Evolutionary conservation across 1,284 basidiomycete genomes (phyloP), one percentile per base, ranked within the genome.

Genomic region (Microbotryomycetes sp.): DNA sequence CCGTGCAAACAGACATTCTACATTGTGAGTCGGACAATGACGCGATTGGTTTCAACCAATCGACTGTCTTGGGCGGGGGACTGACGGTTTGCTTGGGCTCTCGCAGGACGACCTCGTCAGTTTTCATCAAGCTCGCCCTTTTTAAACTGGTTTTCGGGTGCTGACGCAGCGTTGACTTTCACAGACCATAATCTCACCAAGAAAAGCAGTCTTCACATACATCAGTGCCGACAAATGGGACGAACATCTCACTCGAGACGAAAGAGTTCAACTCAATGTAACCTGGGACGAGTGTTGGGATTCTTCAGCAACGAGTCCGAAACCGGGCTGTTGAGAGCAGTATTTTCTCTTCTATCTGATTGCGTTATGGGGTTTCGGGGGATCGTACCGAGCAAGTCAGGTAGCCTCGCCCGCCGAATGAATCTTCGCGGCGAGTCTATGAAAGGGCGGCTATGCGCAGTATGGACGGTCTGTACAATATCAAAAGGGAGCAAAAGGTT

Each of bases 1-100:
- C 59, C 59, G 3, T 60, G 54, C 15, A 68, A 68, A 49, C 66
- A 68, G 55, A 68, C 66, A 1, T 68, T 68, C 49, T 68, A 66
- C 50, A 62, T 68, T 50, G 65, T 61, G 29, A 41, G 47, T 31
- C 29, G 3, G 29, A n/a, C 2, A 29, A 6, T 13, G 51, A 9
- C 41, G 53, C 41, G 3, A 4, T 35, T 41, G 30, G 30, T 24
- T 21, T 52, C 48, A n/a, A n/a, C n/a, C n/a, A n/a, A n/a, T n/a
- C 6, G 30, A 30, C 7, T 57, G 31, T 4, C 29, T 4, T 27
- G 24, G 21, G 21, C 5, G 31, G 3, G 3, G 28, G n/a, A 41
- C 35, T 11, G 18, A 11, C 35, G 35, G 9, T 41, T 9, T 41
- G 35, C 18, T 41, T 41, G 35, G 18, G 11, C 3, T 5, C 28